phyloP scores from a whole-genome alignment of 2,329 filamentous ascomycete genomes.

The Hypoxylon sp. region DNA sequence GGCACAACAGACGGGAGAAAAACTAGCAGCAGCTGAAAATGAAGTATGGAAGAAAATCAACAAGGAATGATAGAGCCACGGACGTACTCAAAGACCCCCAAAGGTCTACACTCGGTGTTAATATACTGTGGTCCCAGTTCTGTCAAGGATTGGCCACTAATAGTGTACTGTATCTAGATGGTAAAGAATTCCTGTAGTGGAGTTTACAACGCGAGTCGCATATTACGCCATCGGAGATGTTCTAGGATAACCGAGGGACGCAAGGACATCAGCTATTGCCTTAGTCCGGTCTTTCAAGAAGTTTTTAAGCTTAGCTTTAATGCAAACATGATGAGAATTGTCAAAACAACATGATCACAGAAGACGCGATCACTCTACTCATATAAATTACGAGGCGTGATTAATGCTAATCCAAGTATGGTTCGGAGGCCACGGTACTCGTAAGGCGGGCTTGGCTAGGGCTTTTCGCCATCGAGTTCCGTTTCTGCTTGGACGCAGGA shows the following conservation, averaged over 20 bases:
- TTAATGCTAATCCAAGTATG: constrained; percentile 20
- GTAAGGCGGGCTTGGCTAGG: constrained; percentile 17
- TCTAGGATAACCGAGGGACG: constrained; percentile 11
- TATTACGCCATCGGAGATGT: constrained; percentile 4
- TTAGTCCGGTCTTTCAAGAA: constrained; percentile 5
- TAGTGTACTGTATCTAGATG: background rate
- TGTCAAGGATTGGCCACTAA: constrained; percentile 13
- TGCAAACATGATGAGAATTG: constrained; percentile 33
- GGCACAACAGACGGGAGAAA: constrained; percentile 70
- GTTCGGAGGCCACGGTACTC: constrained; percentile 13
- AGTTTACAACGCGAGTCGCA: constrained; percentile 19
- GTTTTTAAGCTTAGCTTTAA: constrained; percentile 19
- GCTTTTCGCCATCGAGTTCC: constrained; percentile 32
- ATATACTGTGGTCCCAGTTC: constrained; percentile 30
- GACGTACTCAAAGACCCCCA: constrained; percentile 16
- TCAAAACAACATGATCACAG: constrained; percentile 23
- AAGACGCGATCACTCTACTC: constrained; percentile 15
- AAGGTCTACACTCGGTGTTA: constrained; percentile 29
- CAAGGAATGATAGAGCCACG: constrained; percentile 61
- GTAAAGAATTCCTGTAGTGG: constrained; percentile 14
- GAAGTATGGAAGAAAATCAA: constrained; percentile 76
- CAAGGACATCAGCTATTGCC: constrained; percentile 5
- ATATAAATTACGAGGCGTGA: constrained; percentile 33
- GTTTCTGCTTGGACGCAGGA: constrained; percentile 18
- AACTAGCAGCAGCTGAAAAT: constrained; percentile 70